Percentiles rank a stretch among this genome's conserved stretches.
Conservation (phyloP, 2,329 filamentous ascomycete genomes). For the Cladosporium sp. region DNA sequence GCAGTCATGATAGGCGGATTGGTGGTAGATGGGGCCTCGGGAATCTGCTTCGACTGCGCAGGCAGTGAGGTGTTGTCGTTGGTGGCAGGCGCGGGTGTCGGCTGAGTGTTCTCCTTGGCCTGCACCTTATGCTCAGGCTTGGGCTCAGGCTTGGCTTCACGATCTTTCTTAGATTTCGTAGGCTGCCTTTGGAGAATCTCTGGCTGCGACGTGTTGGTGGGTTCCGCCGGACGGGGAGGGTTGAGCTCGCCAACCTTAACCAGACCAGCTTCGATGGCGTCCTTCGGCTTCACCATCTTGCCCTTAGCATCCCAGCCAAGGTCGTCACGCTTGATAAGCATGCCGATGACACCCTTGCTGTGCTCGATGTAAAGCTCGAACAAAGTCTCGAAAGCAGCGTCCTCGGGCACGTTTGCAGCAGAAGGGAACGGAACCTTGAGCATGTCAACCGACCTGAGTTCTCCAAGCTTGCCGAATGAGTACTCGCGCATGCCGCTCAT, state of each 20-base stretch:
- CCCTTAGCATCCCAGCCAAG: slow-evolving; percentile 90
- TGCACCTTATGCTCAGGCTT: slow-evolving; percentile 22
- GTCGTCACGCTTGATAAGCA: slow-evolving; percentile 84
- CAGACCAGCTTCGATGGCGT: slow-evolving; percentile 72
- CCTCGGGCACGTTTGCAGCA: slow-evolving; percentile 54
- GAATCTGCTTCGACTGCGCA: slow-evolving; percentile 29
- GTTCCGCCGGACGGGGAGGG: slow-evolving; percentile 30
- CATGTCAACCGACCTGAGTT: slow-evolving; percentile 87
- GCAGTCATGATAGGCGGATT: slow-evolving; percentile 39
- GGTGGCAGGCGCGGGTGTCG: neutral
- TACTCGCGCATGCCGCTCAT: slow-evolving; percentile 97
- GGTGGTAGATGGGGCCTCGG: slow-evolving; percentile 27
- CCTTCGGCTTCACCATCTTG: slow-evolving; percentile 77
- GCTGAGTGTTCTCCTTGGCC: slow-evolving; percentile 16
- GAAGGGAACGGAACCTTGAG: slow-evolving; percentile 69
- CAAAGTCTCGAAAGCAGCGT: slow-evolving; percentile 71
- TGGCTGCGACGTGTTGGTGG: slow-evolving; percentile 24
- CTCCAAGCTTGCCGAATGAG: slow-evolving; percentile 82
- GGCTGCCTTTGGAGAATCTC: slow-evolving; percentile 29
- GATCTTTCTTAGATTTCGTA: slow-evolving; percentile 23
- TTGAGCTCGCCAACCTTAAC: slow-evolving; percentile 72
- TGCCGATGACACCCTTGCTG: slow-evolving; percentile 90
- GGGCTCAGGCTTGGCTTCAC: neutral
- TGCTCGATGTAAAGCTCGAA: slow-evolving; percentile 98
- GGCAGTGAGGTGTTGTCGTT: slow-evolving; percentile 29